phyloP scores from a whole-genome alignment of 1,284 basidiomycete genomes.

The Fomitopsis palustris region DNA sequence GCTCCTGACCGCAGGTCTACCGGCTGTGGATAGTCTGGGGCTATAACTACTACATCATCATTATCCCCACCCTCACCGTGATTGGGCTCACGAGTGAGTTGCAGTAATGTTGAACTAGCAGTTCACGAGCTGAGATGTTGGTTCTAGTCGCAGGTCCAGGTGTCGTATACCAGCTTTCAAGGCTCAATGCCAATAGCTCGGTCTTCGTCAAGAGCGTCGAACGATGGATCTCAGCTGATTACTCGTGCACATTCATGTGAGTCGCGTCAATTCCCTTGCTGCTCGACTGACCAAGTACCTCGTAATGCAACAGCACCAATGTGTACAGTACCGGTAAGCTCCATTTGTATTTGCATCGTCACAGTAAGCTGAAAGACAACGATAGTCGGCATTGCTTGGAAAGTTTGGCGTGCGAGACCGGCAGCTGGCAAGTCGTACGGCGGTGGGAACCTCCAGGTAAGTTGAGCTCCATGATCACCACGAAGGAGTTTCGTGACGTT shows the following conservation, averaged over 20 bases:
- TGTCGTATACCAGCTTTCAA: not conserved
- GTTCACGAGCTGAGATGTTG: not conserved
- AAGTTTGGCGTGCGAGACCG: not conserved
- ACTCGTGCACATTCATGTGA: not conserved
- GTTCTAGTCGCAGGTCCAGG: not conserved
- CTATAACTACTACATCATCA: not conserved
- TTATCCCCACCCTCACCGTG: not conserved
- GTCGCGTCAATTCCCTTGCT: not conserved
- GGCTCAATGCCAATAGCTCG: not conserved
- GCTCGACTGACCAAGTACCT: not conserved
- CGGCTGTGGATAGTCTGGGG: not conserved
- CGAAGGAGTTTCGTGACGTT: not conserved
- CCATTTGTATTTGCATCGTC: not conserved
- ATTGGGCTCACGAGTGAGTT: not conserved
- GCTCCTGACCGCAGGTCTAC: not conserved
- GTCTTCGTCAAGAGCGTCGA: not conserved
- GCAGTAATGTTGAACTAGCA: too few species aligned
- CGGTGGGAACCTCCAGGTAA: not conserved
- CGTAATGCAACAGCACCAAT: not conserved
- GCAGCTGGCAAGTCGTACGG: not conserved
- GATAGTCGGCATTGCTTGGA: not conserved
- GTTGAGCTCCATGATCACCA: not conserved
- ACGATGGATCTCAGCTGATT: slow-evolving; percentile 2
- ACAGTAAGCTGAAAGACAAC: not conserved
- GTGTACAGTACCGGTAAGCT: not conserved